Conservation (phyloP, 805 yeast genomes). For the Torulaspora delbrueckii region DNA sequence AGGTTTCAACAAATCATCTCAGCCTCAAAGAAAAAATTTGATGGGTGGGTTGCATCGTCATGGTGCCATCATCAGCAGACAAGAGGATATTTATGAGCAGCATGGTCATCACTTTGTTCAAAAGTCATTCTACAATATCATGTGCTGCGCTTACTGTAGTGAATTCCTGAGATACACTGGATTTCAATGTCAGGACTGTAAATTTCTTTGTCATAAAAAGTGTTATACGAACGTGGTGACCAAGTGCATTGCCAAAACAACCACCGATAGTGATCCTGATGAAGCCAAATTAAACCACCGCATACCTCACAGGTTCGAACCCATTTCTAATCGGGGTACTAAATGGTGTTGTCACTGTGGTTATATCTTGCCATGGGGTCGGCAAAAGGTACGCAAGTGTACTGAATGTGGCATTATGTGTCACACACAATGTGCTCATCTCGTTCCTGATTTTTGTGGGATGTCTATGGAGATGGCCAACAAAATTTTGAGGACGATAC, state of each 20-base stretch:
- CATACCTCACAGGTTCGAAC: constrained; percentile 94
- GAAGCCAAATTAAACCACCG: constrained; percentile 87
- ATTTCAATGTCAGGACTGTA: constrained; percentile 80
- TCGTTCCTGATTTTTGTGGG: constrained; percentile 98
- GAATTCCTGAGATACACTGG: constrained; percentile 89
- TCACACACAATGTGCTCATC: constrained; percentile 85
- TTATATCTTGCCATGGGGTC: constrained; percentile 90
- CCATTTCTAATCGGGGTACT: constrained; percentile 88
- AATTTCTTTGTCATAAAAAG: constrained; percentile 72
- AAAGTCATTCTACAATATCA: constrained; percentile 89
- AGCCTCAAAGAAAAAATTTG: constrained; percentile 41
- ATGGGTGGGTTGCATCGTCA: constrained; percentile 83
- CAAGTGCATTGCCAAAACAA: constrained; percentile 74
- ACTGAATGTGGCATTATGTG: constrained; percentile 92
- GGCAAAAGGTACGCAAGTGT: constrained; percentile 88
- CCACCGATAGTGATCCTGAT: constrained; percentile 62
- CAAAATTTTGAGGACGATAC: constrained; percentile 77
- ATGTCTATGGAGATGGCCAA: constrained; percentile 97
- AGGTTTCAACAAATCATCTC: constrained; percentile 68
- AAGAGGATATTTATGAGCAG: constrained; percentile 82
- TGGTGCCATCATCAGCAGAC: constrained; percentile 94
- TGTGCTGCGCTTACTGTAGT: constrained; percentile 97
- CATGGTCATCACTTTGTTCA: constrained; percentile 97
- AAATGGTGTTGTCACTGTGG: constrained; percentile 99
- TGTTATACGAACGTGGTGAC: constrained; percentile 78